Evolutionary conservation across 108 stramenopile species (phyloP).

Genomic region (Cyclostephanos tholiformis): DNA sequence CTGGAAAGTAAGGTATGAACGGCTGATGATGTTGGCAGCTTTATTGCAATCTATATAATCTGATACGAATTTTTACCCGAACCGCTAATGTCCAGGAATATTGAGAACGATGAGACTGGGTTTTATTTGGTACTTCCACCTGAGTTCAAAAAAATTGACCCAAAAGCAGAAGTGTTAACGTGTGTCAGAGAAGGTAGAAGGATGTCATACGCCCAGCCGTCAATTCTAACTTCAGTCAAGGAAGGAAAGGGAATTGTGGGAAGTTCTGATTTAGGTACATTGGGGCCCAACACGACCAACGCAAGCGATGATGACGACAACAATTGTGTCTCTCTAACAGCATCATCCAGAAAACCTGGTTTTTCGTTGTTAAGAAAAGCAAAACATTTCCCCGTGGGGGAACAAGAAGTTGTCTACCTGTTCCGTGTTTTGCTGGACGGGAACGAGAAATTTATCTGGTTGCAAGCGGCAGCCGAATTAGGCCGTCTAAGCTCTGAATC

Average conservation of each 20-base stretch:
- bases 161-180: conserved; percentile 17
- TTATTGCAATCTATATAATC: neutral
- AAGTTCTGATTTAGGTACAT: conserved; percentile 5
- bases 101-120: conserved; percentile 29
- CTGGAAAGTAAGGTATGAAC: conserved; percentile 32
- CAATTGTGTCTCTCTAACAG: neutral
- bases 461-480: conserved; percentile 36
- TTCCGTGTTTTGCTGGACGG: conserved; percentile 38
- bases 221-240: neutral
- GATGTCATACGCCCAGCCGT: conserved; percentile 16
- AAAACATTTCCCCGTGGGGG: conserved; percentile 4
- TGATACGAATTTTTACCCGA: neutral
- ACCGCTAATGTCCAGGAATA: conserved; percentile 8
- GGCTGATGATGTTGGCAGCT: neutral
- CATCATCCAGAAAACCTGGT: neutral
- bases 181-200: conserved; percentile 3
- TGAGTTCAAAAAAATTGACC: conserved; percentile 27
- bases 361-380: conserved; percentile 3
- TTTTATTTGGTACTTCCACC: conserved; percentile 38
- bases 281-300: neutral
- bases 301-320: neutral
- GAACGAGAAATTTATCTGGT: conserved; percentile 45
- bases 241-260: conserved; percentile 3
- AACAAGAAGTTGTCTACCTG: conserved; percentile 30
- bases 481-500: conserved; percentile 19